Evolutionary conservation across 495 filamentous ascomycete species (phyloP), one percentile per base, ranked within the genome.

Genomic region (Amphirosellinia nigrospora): DNA sequence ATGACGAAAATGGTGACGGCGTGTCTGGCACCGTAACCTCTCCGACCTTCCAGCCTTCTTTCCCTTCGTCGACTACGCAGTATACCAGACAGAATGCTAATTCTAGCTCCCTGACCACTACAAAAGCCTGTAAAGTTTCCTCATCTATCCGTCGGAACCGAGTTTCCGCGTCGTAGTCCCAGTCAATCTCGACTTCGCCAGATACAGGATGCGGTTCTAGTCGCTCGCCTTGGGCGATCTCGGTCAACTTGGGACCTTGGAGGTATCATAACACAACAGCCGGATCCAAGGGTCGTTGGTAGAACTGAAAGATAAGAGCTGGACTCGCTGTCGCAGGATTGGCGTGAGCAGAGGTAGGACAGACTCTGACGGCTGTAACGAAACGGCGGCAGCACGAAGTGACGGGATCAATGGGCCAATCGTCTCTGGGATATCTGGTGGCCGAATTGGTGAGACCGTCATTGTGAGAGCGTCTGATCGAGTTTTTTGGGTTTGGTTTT

Each of bases 161-260:
- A 21, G 87, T 81, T 21, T 89, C 83, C 21, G 90, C 86, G 60
- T 93, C 90, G 50, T 80, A 77, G 66, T 82, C 80, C 86, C 86
- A 88, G 73, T 88, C 86, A 41, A 87, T 72, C 75, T 99, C 96
- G 38, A 99, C 88, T 77, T 98, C 94, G 30, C 96, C 96, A 1
- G 93, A 97, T 8, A 92, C 91, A 9, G 96, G 96, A 77, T 99
- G 96, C 28, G 93, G 93, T 74, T 97, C 92, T 50, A 97, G 88
- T 32, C 81, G 83, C 39, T 93, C 87, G 36, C 84, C 86, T 71
- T 89, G 85, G 28, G 95, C 86, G 39, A 92, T 81, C 19, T 84
- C 81, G 13, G 86, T 86, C 19, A 99, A 85, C 67, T 83, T 36
- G 92, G 82, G 3, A 91, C 93, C 64, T 90, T 89, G 15, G 84